A percentile compares a stretch with the other conserved stretches of the same genome.
phyloP scores from a whole-genome alignment of 1,284 basidiomycete species.

The Puccinia polysora region DNA sequence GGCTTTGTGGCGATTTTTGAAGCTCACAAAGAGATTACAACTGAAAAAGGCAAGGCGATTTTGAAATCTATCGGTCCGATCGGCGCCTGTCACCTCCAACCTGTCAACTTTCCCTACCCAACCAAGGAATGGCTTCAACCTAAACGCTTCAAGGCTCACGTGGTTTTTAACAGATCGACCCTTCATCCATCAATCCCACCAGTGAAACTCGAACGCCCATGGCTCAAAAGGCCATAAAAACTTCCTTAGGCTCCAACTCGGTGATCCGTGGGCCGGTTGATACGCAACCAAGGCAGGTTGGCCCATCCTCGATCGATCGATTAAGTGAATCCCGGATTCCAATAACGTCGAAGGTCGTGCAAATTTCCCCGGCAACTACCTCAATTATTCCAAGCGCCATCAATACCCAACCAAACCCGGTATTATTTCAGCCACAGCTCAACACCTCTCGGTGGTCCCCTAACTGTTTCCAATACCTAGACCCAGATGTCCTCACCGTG shows the following conservation, averaged over 20 bases:
- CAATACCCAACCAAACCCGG: neutral
- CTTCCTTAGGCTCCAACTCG: neutral
- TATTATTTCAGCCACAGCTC: neutral
- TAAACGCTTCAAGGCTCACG: neutral
- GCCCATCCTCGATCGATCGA: neutral
- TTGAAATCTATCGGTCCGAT: too few species aligned
- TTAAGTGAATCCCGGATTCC: neutral
- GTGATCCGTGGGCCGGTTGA: neutral
- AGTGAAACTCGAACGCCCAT: neutral
- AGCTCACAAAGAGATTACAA: too few species aligned
- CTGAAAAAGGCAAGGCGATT: too few species aligned
- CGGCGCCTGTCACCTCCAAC: neutral
- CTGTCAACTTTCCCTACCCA: too few species aligned
- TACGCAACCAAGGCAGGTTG: neutral
- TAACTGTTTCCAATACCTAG: neutral
- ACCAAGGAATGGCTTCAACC: too few species aligned
- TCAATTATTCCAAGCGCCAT: neutral
- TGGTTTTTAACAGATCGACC: neutral
- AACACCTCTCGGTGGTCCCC: constrained; percentile 4
- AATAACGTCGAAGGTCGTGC: neutral
- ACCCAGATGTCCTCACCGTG: neutral
- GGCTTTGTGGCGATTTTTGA: too few species aligned
- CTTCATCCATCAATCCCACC: neutral
- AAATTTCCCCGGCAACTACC: neutral
- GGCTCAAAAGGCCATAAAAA: too few species aligned